Base-by-base conservation (phyloP, 192 early-diverging fungal genomes). In the Rhizophagus clarus region DNA sequence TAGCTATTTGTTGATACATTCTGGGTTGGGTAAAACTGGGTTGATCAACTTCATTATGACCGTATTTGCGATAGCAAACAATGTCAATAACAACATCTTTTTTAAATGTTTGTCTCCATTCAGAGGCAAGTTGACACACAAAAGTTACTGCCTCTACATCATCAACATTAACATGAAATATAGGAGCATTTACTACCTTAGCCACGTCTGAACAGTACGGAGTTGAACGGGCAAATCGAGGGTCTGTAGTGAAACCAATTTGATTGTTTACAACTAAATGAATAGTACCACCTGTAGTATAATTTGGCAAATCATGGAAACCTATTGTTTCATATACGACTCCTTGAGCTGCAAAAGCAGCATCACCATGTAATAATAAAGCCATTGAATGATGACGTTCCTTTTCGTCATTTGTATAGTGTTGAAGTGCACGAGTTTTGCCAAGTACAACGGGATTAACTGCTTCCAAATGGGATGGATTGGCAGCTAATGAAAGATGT, bases 201-300 rank as follows among this genome's bases (percentile, higher is more conserved):
- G 98, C 96, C 73, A 99, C 95, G 81, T 99, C 98, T 24, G 96
- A 95, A 85, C 96, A 97, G 89, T 99, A 97, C 68, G 94, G 95
- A 22, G 96, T 97, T 61, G 95, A 97, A 61, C 98, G 94, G 61
- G 95, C 89, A 84, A 96, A 97, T 45, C 96, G 91, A 62, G 98
- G 98, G 83, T 99, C 97, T 29, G 98, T 99, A 32, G 98, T 99
- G 89, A 99, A 99, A 62, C 98, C 98, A 78, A 99, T 93, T 88
- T 99, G 98, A 91, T 99, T 99, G 92, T 99, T 99, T 83, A 97
- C 95, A 49, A 99, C 91, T 77, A 98, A 91, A 90, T 99, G 98
- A 81, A 99, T 90, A 15, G 96, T 96, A 45, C 98, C 98, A 81
- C 98, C 98, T 22, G 96, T 98, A 14, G 96, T 91, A 91, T 98